Base-by-base conservation (phyloP, 495 filamentous ascomycete species). In the Gamarada debralockiae region DNA sequence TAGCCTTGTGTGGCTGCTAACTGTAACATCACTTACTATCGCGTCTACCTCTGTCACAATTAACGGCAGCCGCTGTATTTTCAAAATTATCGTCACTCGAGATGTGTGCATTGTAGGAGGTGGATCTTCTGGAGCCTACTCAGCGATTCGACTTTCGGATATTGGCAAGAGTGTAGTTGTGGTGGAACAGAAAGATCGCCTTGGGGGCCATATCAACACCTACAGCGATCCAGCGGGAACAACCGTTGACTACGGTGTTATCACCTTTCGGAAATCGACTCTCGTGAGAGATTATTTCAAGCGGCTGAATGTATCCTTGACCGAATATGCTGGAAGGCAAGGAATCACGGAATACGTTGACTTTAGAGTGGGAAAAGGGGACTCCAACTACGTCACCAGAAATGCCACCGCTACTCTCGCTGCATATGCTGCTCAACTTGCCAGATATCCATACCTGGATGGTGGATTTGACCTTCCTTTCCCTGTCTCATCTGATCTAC, bases 41-140 rank as follows among this genome's bases (percentile, higher is more conserved):
- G n/a, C n/a, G n/a, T n/a, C n/a, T n/a, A n/a, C n/a, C n/a, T n/a
- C n/a, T n/a, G n/a, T n/a, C n/a, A n/a, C n/a, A n/a, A n/a, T n/a
- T n/a, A n/a, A n/a, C n/a, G n/a, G n/a, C n/a, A n/a, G n/a, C n/a
- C n/a, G n/a, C n/a, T n/a, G n/a, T n/a, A n/a, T n/a, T 50, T 25
- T 41, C 20, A 15, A 25, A 15, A 24, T 50, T 40, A 14, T 33
- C n/a, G n/a, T n/a, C n/a, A n/a, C n/a, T n/a, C 27, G 51, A 40
- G 76, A 80, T 65, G 64, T 81, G 24, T 68, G 62, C 14, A 71
- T 81, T 36, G 67, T 80, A 22, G 76, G 78, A 0, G 77, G 76
- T 20, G 78, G 78, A 8, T 62, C 75, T 18, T 52, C 67, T 2
- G 78, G 78, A 3, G 72, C 70, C 1, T 78, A 73, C 53, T 58